phyloP scores from a whole-genome alignment of 2,329 filamentous ascomycete species.

The Nigrospora sphaerica region DNA sequence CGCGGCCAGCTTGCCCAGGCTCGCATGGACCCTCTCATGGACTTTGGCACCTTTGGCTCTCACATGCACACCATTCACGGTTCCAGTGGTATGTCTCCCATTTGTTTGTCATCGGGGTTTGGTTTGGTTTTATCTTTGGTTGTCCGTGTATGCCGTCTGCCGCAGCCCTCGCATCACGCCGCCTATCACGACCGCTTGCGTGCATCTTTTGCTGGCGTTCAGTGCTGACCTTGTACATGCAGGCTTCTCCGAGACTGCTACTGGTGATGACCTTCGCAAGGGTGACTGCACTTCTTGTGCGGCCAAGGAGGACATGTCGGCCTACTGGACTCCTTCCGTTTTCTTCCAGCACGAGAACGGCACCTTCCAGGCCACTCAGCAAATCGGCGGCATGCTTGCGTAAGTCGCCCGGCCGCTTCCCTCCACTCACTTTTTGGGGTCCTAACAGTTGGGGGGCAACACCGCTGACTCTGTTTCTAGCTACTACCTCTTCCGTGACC shows the following conservation, averaged over 20 bases:
- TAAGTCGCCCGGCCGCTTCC: constrained; percentile 38
- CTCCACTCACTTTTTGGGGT: not conserved
- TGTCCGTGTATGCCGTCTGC: too few relatives aligned
- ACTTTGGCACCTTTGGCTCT: constrained; percentile 47
- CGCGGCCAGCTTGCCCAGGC: constrained; percentile 61
- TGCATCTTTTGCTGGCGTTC: not conserved
- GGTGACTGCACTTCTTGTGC: constrained; percentile 74
- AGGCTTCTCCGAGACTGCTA: constrained; percentile 60
- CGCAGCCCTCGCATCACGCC: constrained; percentile 3
- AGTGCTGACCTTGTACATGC: not conserved
- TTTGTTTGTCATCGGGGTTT: too few relatives aligned
- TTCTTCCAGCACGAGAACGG: constrained; percentile 70
- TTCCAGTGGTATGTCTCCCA: constrained; percentile 56
- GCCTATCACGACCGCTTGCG: not conserved
- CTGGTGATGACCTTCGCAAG: constrained; percentile 46
- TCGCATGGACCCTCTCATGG: constrained; percentile 71
- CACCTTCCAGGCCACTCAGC: constrained; percentile 59
- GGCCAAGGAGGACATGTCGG: constrained; percentile 76
- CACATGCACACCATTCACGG: constrained; percentile 75
- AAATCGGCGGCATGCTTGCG: constrained; percentile 80
- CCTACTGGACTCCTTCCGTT: constrained; percentile 75
- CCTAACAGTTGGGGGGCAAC: too few relatives aligned
- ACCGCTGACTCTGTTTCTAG: constrained; percentile 20
- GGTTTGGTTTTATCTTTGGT: too few relatives aligned
- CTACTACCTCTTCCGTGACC: constrained; percentile 71